phyloP scores from a whole-genome alignment of 164 flowering plant species.

The Taxillus chinensis region DNA sequence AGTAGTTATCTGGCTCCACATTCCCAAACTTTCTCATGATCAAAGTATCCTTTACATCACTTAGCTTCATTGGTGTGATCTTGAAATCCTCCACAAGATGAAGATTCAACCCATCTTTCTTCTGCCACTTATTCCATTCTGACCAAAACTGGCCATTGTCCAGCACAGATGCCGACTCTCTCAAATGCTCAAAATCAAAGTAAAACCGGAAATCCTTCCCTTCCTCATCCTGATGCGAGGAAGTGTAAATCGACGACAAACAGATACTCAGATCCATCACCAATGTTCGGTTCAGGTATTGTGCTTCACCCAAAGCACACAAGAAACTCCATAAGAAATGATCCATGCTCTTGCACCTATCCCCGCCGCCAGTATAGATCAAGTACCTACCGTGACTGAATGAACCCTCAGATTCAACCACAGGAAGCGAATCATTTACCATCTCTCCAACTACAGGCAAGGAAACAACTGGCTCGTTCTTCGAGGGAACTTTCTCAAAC shows the following conservation, averaged over 20 bases:
- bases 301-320: conserved; percentile 92
- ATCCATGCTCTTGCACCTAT: conserved; percentile 90
- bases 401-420: conserved; percentile 57
- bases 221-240: conserved; percentile 71
- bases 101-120: conserved; percentile 43
- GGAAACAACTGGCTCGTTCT: conserved; percentile 8
- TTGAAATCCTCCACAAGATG: conserved; percentile 69
- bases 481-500: conserved; percentile 31
- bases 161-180: conserved; percentile 63
- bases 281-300: conserved; percentile 78
- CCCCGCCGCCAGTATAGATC: conserved; percentile 74
- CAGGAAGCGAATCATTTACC: conserved; percentile 70
- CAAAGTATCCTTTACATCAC: conserved; percentile 47
- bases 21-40: conserved; percentile 86
- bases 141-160: conserved; percentile 77
- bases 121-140: conserved; percentile 72
- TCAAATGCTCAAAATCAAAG: conserved; percentile 90
- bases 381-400: conserved; percentile 65
- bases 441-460: conserved; percentile 54
- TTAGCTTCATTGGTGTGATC: conserved; percentile 75
- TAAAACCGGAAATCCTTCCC: conserved; percentile 89
- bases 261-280: conserved; percentile 77
- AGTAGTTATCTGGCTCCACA: conserved; percentile 80
- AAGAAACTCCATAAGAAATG: conserved; percentile 89
- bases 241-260: conserved; percentile 58